These are phyloP conservation scores for Blastomyces percursus DNA, from an alignment of 2,329 filamentous ascomycete species.

Conservation along the genomic window DNA sequence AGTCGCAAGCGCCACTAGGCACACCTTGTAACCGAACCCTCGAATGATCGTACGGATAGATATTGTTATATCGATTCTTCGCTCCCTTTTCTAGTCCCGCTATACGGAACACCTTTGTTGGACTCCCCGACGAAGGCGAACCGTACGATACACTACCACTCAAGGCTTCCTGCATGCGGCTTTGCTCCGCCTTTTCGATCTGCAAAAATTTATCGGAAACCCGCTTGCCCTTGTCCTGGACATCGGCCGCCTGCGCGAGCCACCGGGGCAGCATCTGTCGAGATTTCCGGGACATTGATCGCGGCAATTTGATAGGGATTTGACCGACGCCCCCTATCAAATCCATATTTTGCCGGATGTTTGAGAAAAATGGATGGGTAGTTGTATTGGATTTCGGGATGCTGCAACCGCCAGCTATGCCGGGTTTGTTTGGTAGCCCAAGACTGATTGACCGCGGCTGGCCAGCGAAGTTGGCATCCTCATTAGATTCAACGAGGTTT, in stretches of 20 bases:
- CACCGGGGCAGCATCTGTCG: constrained; percentile 57
- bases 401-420: constrained; percentile 67
- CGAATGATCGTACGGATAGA: constrained; percentile 89
- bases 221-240: constrained; percentile 60
- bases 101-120: constrained; percentile 51
- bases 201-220: constrained; percentile 74
- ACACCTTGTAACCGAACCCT: constrained; percentile 67
- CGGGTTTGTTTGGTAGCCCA: constrained; percentile 32
- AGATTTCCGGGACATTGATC: constrained; percentile 37
- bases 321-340: constrained; percentile 87
- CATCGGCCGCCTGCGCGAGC: constrained; percentile 59
- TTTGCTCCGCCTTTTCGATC: constrained; percentile 76
- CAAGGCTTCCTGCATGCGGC: constrained; percentile 79
- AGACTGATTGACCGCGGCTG: constrained; percentile 40
- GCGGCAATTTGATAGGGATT: constrained; percentile 50
- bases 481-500: constrained; percentile 47
- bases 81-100: constrained; percentile 88
- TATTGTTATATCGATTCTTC: constrained; percentile 97
- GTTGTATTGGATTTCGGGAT: constrained; percentile 59
- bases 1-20: constrained; percentile 64
- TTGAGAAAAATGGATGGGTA: constrained; percentile 84
- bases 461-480: constrained; percentile 21
- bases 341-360: constrained; percentile 95
- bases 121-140: constrained; percentile 30
- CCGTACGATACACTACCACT: constrained; percentile 50